Conservation (phyloP, 2,329 filamentous ascomycete genomes). For the Daldinia sp. region DNA sequence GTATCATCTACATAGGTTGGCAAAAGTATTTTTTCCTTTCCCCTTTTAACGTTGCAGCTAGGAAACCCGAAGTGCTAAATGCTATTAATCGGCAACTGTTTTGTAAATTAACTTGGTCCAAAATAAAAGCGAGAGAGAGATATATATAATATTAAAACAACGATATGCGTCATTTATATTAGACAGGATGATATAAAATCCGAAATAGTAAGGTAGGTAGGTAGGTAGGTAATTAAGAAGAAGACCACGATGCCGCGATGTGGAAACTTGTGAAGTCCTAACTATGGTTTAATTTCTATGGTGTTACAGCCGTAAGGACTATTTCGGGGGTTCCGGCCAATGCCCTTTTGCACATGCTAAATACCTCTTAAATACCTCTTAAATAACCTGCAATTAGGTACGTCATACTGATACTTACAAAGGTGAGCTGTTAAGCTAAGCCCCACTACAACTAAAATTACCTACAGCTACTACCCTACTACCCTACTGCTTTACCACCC, state of each 20-base stretch:
- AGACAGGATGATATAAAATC: not conserved
- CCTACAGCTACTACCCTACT: not conserved
- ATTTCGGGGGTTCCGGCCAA: slow-evolving; percentile 13
- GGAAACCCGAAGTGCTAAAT: not conserved
- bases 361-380: too few species aligned
- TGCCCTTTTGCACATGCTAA: slow-evolving; percentile 17
- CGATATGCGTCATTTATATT: not conserved
- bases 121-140: not conserved
- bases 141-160: not conserved
- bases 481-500: too few species aligned
- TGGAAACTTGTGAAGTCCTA: not conserved
- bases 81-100: not conserved
- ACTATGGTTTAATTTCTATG: not conserved
- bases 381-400: too few species aligned
- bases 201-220: not conserved
- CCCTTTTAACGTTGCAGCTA: not conserved
- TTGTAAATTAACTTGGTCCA: not conserved
- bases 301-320: slow-evolving; percentile 5
- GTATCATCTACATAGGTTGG: not conserved
- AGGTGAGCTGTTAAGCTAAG: slow-evolving; percentile 19
- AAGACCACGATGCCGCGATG: not conserved
- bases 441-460: slow-evolving; percentile 29
- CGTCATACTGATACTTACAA: slow-evolving; percentile 20
- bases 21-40: not conserved
- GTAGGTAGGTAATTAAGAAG: not conserved